phyloP scores from a whole-genome alignment of 768 basidiomycete species.

The Hypsizygus marmoreus region DNA sequence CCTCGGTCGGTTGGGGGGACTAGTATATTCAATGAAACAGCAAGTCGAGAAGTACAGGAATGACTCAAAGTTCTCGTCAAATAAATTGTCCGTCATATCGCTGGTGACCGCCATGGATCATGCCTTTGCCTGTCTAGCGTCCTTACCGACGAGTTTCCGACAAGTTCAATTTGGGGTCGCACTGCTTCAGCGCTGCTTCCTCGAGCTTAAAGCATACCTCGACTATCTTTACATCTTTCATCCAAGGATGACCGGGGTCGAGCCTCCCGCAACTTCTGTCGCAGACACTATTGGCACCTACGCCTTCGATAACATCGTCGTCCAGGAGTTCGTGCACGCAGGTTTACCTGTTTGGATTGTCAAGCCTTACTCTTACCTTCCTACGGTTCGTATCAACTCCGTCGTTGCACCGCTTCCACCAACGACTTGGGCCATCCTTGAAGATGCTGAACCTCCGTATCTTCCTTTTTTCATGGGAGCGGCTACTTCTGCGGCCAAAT shows the following conservation, averaged over 20 bases:
- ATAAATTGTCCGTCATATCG: too few species aligned
- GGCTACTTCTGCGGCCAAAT: background rate
- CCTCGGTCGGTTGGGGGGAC: too few species aligned
- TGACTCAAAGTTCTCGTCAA: too few species aligned
- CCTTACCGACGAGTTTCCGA: background rate
- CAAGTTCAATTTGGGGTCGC: background rate
- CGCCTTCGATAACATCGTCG: background rate
- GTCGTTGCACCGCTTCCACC: background rate
- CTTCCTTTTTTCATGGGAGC: background rate
- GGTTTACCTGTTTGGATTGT: constrained; percentile 7
- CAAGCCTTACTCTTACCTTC: background rate
- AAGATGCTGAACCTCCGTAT: background rate
- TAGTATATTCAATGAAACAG: too few species aligned
- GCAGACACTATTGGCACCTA: background rate
- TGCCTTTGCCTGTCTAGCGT: too few species aligned
- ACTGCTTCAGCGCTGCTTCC: background rate
- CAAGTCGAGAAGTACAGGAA: too few species aligned
- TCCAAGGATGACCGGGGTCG: background rate
- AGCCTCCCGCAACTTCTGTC: background rate
- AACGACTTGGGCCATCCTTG: background rate
- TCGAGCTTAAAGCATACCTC: background rate
- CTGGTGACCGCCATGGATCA: background rate
- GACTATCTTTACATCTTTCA: constrained; percentile 4
- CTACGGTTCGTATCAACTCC: background rate
- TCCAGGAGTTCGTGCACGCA: constrained; percentile 2